Conservation (phyloP, 768 basidiomycete species). For the Coprinopsis sp. region DNA sequence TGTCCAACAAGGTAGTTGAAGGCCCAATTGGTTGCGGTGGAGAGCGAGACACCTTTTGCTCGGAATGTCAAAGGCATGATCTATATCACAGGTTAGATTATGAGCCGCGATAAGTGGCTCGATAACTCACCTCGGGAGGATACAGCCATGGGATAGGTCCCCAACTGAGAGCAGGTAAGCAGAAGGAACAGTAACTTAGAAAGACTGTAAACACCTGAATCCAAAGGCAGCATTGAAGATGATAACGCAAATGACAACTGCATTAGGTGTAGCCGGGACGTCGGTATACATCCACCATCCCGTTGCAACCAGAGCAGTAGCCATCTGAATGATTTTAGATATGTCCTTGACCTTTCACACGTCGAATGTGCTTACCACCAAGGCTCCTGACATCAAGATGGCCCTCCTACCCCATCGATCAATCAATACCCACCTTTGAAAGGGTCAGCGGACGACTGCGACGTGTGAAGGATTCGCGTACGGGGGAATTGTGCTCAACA, state of each 20-base stretch:
- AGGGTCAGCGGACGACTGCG: constrained; percentile 4
- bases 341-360: background rate
- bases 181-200: background rate
- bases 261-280: constrained; percentile 76
- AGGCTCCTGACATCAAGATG: constrained; percentile 83
- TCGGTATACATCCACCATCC: constrained; percentile 96
- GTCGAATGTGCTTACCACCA: constrained; percentile 45
- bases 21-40: constrained; percentile 86
- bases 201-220: constrained; percentile 48
- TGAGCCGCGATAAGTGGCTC: constrained; percentile 4
- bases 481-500: constrained; percentile 80
- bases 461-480: constrained; percentile 33
- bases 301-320: constrained; percentile 67
- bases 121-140: constrained; percentile 65
- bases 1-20: constrained; percentile 91
- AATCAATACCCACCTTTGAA: constrained; percentile 82
- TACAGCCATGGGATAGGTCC: constrained; percentile 87
- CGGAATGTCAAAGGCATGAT: constrained; percentile 88
- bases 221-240: constrained; percentile 94
- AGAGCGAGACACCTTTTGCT: constrained; percentile 93
- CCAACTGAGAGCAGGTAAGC: constrained; percentile 44
- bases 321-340: constrained; percentile 71
- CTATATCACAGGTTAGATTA: constrained; percentile 28
- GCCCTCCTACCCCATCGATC: constrained; percentile 87
- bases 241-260: constrained; percentile 85